phyloP scores from a whole-genome alignment of 1,284 basidiomycete species.

The Thecaphora thlaspeos region DNA sequence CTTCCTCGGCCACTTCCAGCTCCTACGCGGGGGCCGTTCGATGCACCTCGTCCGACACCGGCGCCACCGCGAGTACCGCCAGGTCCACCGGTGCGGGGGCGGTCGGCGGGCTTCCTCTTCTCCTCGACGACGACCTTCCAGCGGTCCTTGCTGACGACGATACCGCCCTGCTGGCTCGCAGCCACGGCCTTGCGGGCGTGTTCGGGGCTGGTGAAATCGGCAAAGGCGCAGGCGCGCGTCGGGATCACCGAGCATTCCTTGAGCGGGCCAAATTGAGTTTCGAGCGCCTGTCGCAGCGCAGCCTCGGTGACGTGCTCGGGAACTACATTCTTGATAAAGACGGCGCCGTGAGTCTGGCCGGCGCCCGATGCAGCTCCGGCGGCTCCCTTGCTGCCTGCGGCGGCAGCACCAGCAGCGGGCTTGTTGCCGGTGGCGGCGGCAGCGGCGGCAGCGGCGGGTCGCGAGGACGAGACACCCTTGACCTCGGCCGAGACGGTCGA shows the following conservation, averaged over 20 bases:
- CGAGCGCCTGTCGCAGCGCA: conserved; percentile 66
- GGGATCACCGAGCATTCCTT: conserved; percentile 87
- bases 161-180: conserved; percentile 78
- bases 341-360: conserved; percentile 19
- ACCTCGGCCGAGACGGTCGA: conserved; percentile 45
- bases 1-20: too few species aligned
- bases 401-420: conserved; percentile 4
- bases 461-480: conserved; percentile 29
- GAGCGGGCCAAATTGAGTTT: conserved; percentile 75
- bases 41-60: neutral
- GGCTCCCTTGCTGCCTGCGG: neutral
- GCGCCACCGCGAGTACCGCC: too few species aligned
- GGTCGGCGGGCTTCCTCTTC: conserved; percentile 68
- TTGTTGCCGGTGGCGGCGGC: conserved; percentile 8
- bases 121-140: conserved; percentile 77
- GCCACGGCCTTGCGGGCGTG: conserved; percentile 80
- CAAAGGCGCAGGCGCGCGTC: conserved; percentile 86
- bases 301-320: conserved; percentile 71
- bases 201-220: conserved; percentile 80
- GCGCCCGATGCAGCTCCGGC: neutral
- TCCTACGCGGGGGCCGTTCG: too few species aligned
- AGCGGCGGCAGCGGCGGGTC: conserved; percentile 22
- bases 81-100: too few species aligned
- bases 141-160: conserved; percentile 67
- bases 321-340: conserved; percentile 66